Conservation (phyloP, 73 alveolate species). For the Halteria grandinella region DNA sequence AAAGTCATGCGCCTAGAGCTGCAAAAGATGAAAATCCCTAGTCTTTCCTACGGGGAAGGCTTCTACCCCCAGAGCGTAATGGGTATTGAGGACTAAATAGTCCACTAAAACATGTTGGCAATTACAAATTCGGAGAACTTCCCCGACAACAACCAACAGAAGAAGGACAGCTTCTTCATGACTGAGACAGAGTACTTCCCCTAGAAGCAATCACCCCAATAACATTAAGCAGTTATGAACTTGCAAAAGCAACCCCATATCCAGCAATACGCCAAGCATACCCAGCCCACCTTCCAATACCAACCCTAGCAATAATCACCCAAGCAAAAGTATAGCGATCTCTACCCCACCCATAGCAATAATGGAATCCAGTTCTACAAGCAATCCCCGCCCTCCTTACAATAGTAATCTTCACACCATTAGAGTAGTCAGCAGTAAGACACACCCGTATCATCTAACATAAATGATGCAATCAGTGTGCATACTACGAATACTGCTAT, state of each 20-base stretch:
- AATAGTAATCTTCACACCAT: no score
- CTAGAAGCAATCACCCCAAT: neutral
- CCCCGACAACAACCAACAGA: neutral
- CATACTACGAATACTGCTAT: no score
- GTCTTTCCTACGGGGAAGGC: slow-evolving; percentile 38
- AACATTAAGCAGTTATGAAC: neutral
- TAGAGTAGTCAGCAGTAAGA: no score
- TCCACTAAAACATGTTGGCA: neutral
- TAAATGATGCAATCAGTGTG: no score
- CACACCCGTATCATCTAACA: no score
- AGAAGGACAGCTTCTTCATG: slow-evolving; percentile 7
- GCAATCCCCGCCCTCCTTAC: no score
- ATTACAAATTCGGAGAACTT: neutral
- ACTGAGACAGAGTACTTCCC: slow-evolving; percentile 38
- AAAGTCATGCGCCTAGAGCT: slow-evolving; percentile 41
- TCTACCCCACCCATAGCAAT: no score
- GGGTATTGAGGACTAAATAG: slow-evolving; percentile 14
- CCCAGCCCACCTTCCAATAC: neutral
- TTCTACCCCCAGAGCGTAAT: slow-evolving; percentile 12
- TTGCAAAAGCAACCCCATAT: neutral
- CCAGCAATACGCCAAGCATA: neutral
- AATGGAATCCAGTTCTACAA: no score
- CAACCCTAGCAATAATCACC: neutral
- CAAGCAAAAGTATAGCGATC: no score
- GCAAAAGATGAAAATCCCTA: slow-evolving; percentile 22